Conservation (phyloP, 2,329 filamentous ascomycete species). For the Aquanectria penicillioides region DNA sequence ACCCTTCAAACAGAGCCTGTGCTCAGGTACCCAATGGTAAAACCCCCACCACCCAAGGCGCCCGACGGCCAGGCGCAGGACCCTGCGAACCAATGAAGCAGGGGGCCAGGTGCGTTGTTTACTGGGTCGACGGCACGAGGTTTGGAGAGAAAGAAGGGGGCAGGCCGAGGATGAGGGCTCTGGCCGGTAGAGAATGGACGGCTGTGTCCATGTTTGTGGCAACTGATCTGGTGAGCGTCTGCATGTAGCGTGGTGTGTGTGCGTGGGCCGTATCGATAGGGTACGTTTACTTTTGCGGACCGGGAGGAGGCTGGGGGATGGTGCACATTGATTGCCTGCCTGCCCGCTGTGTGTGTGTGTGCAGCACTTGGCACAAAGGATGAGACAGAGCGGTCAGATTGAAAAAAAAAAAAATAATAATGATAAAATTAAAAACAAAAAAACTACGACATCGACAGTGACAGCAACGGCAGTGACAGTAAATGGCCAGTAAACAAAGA, state of each 20-base stretch:
- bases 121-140: slow-evolving; percentile 22
- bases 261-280: background rate
- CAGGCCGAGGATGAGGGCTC: background rate
- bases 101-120: slow-evolving; percentile 32
- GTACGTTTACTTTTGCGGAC: background rate
- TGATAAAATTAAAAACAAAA: too few species aligned
- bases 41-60: slow-evolving; percentile 28
- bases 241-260: too few species aligned
- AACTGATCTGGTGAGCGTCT: slow-evolving; percentile 5
- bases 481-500: too few species aligned
- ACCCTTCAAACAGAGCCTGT: slow-evolving; percentile 20
- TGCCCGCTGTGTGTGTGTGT: too few species aligned
- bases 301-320: slow-evolving; percentile 8
- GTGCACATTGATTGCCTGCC: too few species aligned
- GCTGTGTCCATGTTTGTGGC: slow-evolving; percentile 5
- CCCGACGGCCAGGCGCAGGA: slow-evolving; percentile 23
- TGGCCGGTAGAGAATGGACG: slow-evolving; percentile 10
- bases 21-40: slow-evolving; percentile 23
- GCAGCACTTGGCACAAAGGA: too few species aligned
- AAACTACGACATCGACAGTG: too few species aligned
- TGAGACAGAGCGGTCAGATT: too few species aligned
- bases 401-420: too few species aligned
- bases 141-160: slow-evolving; percentile 16
- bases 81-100: slow-evolving; percentile 35
- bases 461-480: too few species aligned